Base-by-base conservation (phyloP, 176 grass and related monocot species). In the Puya raimondii region DNA sequence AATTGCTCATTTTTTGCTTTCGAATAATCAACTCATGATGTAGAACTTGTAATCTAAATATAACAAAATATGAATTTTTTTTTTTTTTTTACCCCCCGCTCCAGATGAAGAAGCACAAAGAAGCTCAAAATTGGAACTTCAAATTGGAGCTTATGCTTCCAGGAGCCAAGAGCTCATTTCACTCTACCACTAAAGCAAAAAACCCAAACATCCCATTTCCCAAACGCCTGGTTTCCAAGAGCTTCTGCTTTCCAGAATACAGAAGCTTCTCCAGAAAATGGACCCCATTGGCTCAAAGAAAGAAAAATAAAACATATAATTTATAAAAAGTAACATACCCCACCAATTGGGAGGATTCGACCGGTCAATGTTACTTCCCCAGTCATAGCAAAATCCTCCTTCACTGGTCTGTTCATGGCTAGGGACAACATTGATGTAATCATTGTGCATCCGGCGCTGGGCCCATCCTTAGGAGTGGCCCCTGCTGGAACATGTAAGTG, bases 401-500 rank as follows among this genome's bases (percentile, higher is more conserved):
- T 90, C 21, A 88, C 89, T 80, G 67, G 79, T 67, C 82, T 88
- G 49, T 91, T 81, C 87, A 99, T 90, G 12, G 94, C 89, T 63
- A 93, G 74, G 67, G 94, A 99, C 9, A 99, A 11, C 86, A 99
- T 91, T 3, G 87, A 99, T 80, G 94, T 99, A 12, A 99, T 90
- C 94, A 88, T 99, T 63, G 91, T 95, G 73, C 91, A 90, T 64
- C 91, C 91, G 74, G 87, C 91, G 82, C 91, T 95, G 13, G 91
- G 87, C 17, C 91, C 91, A 73, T 93, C 94, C 84, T 99, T 99
- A 48, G 89, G 94, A 74, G 94, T 99, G 63, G 89, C 82, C 71
- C 94, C 89, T 21, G 94, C 84, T 15, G 94, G 94, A 50, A 99
- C 87, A 85, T 93, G 94, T 69, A 99, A 70, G 72, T 99, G 94